Percentiles rank a stretch among this genome's conserved stretches.
These are phyloP conservation scores for Phytopythium delawarense DNA, from an alignment of 352 stramenopile species.

Conservation along the genomic window DNA sequence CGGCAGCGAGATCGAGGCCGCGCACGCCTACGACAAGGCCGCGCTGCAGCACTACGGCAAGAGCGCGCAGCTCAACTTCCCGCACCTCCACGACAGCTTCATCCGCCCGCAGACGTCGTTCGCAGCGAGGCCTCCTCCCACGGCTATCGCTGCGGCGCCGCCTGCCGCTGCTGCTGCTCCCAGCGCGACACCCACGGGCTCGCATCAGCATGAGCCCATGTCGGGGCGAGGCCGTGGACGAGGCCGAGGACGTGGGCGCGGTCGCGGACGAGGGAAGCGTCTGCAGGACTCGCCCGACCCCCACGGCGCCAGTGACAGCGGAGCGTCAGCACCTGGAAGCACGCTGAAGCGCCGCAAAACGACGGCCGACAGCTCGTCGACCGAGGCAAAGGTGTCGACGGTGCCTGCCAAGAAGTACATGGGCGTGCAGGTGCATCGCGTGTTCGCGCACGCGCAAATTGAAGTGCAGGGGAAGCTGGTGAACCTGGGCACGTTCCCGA, in stretches of 20 bases:
- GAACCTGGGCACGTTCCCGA: slow-evolving; percentile 71
- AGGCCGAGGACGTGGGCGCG: slow-evolving; percentile 40
- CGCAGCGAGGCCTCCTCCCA: slow-evolving; percentile 8
- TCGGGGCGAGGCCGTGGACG: slow-evolving; percentile 29
- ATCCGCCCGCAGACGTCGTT: slow-evolving; percentile 34
- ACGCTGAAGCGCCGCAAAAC: slow-evolving; percentile 31
- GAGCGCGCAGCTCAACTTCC: slow-evolving; percentile 72
- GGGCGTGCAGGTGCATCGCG: slow-evolving; percentile 61
- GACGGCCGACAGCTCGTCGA: background rate
- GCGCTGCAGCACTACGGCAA: slow-evolving; percentile 65
- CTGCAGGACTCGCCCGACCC: slow-evolving; percentile 23
- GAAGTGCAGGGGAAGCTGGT: slow-evolving; percentile 73
- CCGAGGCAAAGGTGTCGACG: background rate
- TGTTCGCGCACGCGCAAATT: slow-evolving; percentile 78
- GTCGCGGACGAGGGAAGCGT: slow-evolving; percentile 56
- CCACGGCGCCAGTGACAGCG: slow-evolving; percentile 12
- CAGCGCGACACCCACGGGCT: background rate
- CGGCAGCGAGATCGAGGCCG: slow-evolving; percentile 73
- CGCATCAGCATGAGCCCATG: slow-evolving; percentile 7
- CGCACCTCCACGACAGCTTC: slow-evolving; percentile 71
- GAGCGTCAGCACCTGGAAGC: slow-evolving; percentile 1
- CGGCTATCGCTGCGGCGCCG: no score
- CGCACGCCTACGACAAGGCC: slow-evolving; percentile 78
- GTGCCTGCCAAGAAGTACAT: slow-evolving; percentile 55
- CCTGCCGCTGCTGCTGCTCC: slow-evolving; percentile 2